Base-by-base conservation (phyloP, 805 yeast genomes). In the Hanseniaspora vineae region DNA sequence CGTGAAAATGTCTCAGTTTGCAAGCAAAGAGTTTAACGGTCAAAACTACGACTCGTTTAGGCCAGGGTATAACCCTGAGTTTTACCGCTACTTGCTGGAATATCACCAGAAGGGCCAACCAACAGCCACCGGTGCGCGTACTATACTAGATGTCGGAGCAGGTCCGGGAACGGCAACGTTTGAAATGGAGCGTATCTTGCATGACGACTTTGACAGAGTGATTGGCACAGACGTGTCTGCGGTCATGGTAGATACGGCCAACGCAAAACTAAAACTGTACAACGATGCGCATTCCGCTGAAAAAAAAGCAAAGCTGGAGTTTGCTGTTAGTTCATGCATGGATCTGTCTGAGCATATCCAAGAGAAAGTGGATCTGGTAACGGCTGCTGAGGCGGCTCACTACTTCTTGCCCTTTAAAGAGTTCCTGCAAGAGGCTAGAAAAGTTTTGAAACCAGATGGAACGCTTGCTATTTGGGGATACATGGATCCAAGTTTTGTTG, bases 321-420 rank as follows among this genome's bases (percentile, higher is more conserved):
- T 51, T 54, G 14, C 52, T 55, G 20, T 50, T 32, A 1, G 57
- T 55, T 39, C 51, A 57, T 12, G 55, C 60, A 2, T 65, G 61
- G 54, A 53, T 55, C 51, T 20, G 55, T 32, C 12, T 51, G 42
- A 23, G 58, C 57, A 64, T 55, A 58, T 69, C 64, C 60, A 58
- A 66, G 46, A 54, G 56, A 44, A 76, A 0, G 75, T 78, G 8
- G 94, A 83, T 58, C 50, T 86, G 55, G 68, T 86, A 12, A 74
- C 87, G 2, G 84, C 81, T n/a, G 95, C 89, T 0, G 88, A 88
- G 59, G 82, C 88, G 49, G 77, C 75, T n/a, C 96, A 88, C 63
- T 88, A 96, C 95, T 75, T 85, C 49, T 20, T 40, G 13, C 71
- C 81, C 48, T 80, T 76, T 50, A 65, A 67, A 0, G 53, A 54